Evolutionary conservation across 1,139 yeast species (phyloP).

Genomic region (Saccharomyces pastorianus): DNA sequence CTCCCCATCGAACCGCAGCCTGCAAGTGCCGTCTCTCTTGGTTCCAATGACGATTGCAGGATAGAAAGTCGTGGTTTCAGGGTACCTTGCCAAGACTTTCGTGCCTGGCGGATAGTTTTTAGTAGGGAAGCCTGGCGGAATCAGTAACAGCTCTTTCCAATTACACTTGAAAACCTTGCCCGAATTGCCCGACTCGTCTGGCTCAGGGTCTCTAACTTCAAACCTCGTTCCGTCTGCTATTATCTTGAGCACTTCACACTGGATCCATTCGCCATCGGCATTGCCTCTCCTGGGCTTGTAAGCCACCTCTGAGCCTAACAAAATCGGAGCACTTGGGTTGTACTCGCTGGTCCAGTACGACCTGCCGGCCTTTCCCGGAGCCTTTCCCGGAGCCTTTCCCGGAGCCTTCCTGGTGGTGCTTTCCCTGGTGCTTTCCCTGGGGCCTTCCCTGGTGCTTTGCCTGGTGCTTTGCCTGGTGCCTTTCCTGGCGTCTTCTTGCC

Average conservation of each 20-base stretch:
- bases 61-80: conserved; percentile 95
- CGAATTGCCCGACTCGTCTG: conserved; percentile 85
- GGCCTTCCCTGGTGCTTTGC: no score
- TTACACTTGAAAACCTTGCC: conserved; percentile 82
- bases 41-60: conserved; percentile 86
- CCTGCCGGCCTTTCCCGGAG: conserved; percentile 18
- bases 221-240: conserved; percentile 65
- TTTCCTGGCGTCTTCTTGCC: neutral
- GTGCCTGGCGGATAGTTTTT: conserved; percentile 63
- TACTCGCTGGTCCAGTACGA: conserved; percentile 36
- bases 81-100: conserved; percentile 86
- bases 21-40: conserved; percentile 65
- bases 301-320: conserved; percentile 79
- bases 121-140: conserved; percentile 47
- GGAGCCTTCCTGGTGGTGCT: no score
- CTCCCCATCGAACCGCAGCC: conserved; percentile 89
- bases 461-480: no score
- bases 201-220: conserved; percentile 95
- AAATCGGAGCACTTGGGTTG: conserved; percentile 55
- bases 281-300: conserved; percentile 57
- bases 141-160: conserved; percentile 68
- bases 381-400: neutral
- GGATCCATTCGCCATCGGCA: conserved; percentile 90
- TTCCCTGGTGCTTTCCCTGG: no score
- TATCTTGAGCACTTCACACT: conserved; percentile 78